These are phyloP conservation scores for Raffaelea ambrosiae DNA, from an alignment of 2,329 filamentous ascomycete genomes.

Conservation along the genomic window DNA sequence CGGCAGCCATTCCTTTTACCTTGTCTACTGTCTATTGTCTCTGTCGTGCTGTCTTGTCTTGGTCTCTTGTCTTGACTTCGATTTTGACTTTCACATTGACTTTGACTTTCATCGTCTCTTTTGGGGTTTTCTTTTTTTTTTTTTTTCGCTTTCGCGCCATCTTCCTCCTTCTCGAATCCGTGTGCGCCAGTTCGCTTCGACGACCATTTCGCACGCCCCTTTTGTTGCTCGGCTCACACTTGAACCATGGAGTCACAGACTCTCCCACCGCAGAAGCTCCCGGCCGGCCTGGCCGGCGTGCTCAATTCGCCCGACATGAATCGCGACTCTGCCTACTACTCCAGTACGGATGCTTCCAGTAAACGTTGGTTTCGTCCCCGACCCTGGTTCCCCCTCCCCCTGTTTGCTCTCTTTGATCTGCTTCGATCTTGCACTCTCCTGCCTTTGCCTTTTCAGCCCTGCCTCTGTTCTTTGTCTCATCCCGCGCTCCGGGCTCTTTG, in stretches of 20 bases:
- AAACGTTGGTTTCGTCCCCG: constrained; percentile 33
- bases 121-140: background rate
- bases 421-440: constrained; percentile 11
- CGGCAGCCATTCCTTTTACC: too few species aligned
- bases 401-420: too few species aligned
- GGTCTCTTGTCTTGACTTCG: background rate
- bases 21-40: too few species aligned
- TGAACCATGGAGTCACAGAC: constrained; percentile 28
- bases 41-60: too few species aligned
- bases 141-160: background rate
- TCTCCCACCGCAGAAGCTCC: constrained; percentile 34
- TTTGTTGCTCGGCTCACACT: background rate
- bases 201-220: too few species aligned
- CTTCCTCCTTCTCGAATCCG: too few species aligned
- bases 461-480: background rate
- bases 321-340: constrained; percentile 45
- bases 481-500: too few species aligned
- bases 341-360: constrained; percentile 38
- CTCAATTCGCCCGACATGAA: constrained; percentile 42
- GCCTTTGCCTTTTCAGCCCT: too few species aligned
- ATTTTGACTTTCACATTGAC: too few species aligned
- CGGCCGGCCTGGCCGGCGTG: constrained; percentile 40
- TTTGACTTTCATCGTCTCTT: too few species aligned
- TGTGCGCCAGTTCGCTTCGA: background rate
- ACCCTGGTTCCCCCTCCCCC: constrained; percentile 10